Evolutionary conservation across 495 filamentous ascomycete species (phyloP).

Genomic region (Durotheca rogersii): DNA sequence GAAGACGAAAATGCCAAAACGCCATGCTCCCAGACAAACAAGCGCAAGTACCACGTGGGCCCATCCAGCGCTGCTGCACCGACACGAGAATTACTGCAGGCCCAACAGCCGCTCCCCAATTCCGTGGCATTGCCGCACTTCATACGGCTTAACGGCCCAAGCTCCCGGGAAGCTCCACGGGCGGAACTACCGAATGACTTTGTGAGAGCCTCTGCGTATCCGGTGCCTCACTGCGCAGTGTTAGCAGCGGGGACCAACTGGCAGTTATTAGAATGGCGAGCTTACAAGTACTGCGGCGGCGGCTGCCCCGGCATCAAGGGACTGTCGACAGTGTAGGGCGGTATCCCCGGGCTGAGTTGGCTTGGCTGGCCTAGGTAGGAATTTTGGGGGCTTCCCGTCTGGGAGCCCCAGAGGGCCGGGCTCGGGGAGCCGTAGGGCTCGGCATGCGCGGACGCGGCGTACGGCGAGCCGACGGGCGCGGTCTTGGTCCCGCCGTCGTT

Average conservation of each 20-base stretch:
- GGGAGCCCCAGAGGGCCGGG: conserved; percentile 1
- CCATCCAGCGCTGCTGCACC: too few relatives aligned
- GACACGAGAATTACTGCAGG: too few relatives aligned
- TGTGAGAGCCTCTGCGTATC: conserved; percentile 4
- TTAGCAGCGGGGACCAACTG: not conserved
- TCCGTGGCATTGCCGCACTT: too few relatives aligned
- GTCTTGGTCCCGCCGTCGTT: conserved; percentile 31
- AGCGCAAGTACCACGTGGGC: too few relatives aligned
- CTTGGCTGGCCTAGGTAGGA: conserved; percentile 11
- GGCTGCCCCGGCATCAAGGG: conserved; percentile 1
- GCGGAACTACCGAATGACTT: not conserved
- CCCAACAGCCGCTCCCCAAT: too few relatives aligned
- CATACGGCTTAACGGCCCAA: not conserved
- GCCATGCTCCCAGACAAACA: too few relatives aligned
- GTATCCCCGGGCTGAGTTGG: conserved; percentile 5
- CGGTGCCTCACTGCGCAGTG: conserved; percentile 10
- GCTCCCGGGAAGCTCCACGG: conserved; percentile 11
- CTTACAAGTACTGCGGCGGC: conserved; percentile 6
- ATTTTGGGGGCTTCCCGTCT: conserved; percentile 10
- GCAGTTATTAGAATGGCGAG: not conserved
- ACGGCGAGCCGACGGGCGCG: conserved; percentile 20
- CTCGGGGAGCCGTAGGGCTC: conserved; percentile 10
- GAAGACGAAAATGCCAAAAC: too few relatives aligned
- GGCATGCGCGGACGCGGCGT: not conserved
- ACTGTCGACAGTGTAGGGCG: not conserved